Percentiles rank a stretch among this genome's conserved stretches.
Conservation (phyloP, 352 stramenopile species). For the Phytophthora idaei region DNA sequence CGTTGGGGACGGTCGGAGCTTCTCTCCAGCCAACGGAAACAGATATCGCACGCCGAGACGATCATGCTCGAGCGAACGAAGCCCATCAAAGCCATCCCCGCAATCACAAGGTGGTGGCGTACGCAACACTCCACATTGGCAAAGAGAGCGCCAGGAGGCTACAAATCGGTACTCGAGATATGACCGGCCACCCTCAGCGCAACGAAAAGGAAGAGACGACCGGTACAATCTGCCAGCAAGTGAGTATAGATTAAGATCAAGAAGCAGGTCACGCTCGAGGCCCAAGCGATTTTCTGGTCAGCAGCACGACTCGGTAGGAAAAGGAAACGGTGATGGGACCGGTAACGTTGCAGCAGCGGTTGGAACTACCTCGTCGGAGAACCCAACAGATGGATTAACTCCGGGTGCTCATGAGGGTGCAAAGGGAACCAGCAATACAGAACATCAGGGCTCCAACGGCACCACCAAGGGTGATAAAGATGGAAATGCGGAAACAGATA, state of each 20-base stretch:
- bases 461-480: not conserved
- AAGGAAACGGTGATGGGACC: not conserved
- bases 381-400: not conserved
- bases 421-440: not conserved
- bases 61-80: conserved; percentile 43
- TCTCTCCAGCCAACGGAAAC: conserved; percentile 13
- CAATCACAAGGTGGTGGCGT: conserved; percentile 5
- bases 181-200: conserved; percentile 7
- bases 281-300: conserved; percentile 2
- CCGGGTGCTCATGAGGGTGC: not conserved
- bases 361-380: conserved; percentile 2
- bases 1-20: conserved; percentile 25
- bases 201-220: conserved; percentile 1
- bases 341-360: not conserved
- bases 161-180: conserved; percentile 12
- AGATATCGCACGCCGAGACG: conserved; percentile 8
- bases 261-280: conserved; percentile 17
- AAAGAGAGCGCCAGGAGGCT: conserved; percentile 7
- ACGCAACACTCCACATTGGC: conserved; percentile 14
- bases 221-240: not conserved
- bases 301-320: not conserved
- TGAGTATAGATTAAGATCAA: conserved; percentile 13
- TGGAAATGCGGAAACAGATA: no score
- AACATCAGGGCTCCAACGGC: not conserved
- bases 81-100: conserved; percentile 11